Percentiles rank a stretch among this genome's conserved stretches.
Evolutionary conservation across 176 grass and related monocot species (phyloP).

Genomic region (Secale cereale): DNA sequence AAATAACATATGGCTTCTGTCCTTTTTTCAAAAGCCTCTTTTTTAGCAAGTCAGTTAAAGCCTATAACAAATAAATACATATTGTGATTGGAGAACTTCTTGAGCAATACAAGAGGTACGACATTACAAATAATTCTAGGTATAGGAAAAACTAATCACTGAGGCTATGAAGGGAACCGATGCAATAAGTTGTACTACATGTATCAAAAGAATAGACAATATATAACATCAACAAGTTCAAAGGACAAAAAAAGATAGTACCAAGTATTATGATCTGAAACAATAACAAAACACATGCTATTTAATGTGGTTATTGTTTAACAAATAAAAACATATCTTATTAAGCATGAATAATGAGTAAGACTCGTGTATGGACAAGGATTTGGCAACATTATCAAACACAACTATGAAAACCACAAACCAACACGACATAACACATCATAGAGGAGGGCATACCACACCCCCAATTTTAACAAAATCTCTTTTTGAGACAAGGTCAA

Average conservation of each 20-base stretch:
- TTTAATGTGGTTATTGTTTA: background rate
- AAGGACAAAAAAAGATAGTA: background rate
- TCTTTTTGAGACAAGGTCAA: constrained; percentile 92
- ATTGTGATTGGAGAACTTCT: background rate
- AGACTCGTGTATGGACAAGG: background rate
- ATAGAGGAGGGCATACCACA: constrained; percentile 46
- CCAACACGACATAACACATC: background rate
- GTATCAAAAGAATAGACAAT: background rate
- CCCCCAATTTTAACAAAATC: constrained; percentile 87
- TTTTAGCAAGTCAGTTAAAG: constrained; percentile 81
- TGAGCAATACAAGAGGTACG: background rate
- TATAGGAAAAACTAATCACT: background rate
- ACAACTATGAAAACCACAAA: background rate
- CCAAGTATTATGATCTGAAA: background rate
- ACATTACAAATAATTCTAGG: background rate
- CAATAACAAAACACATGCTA: background rate
- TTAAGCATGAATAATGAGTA: background rate
- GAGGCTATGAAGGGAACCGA: too few species aligned
- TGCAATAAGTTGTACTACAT: background rate
- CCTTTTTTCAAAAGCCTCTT: constrained; percentile 74
- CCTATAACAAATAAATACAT: constrained; percentile 26
- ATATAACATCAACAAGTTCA: background rate
- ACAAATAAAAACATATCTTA: background rate
- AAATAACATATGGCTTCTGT: constrained; percentile 83
- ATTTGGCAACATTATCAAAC: background rate